Base-by-base conservation (phyloP, 2,329 filamentous ascomycete genomes). In the Ascochyta koolunga region DNA sequence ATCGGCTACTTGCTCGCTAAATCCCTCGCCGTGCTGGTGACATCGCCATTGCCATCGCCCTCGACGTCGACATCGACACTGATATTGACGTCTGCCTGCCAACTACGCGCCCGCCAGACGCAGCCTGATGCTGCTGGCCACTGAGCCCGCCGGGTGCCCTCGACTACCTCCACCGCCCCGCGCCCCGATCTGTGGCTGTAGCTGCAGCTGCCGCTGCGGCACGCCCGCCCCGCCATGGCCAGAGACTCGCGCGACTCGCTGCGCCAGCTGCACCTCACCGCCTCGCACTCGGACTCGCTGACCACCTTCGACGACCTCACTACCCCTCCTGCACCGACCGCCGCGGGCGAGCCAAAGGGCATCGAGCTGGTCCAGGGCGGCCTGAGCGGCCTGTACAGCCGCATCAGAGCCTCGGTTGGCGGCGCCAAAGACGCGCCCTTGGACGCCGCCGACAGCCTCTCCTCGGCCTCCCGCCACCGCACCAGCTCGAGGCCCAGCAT, bases 241-340 rank as follows among this genome's bases (percentile, higher is more conserved):
- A 57, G 54, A 36, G 60, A 62, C 58, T 58, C 65, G 45, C 62
- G 58, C 24, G 61, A 50, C 24, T 54, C 70, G 37, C 85, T 97
- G 56, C 89, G 96, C 75, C 88, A 90, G 66, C 96, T 97, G 62
- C 93, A 97, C 75, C 91, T 82, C 44, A 87, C 90, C 5, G 92
- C 93, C n/a, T 96, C 90, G 68, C 89, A 90, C 71, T 90, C 90
- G 29, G 89, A 89, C 59, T 85, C 87, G 29, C 81, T 98, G 41
- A 98, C 93, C 2, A 96, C 92, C 8, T 98, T 98, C 77, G 96
- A 96, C 76, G 93, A 97, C 69, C 93, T 96, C 67, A 90, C 89
- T 0, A 83, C 88, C 1, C 87, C 88, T 5, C 87, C 89, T 0
- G 78, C 81, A 2, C 80, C 83, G 1, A 77, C 84, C 1, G 79